These are phyloP conservation scores for Fusarium mangiferae DNA, from an alignment of 2,329 filamentous ascomycete genomes.

Conservation along the genomic window DNA sequence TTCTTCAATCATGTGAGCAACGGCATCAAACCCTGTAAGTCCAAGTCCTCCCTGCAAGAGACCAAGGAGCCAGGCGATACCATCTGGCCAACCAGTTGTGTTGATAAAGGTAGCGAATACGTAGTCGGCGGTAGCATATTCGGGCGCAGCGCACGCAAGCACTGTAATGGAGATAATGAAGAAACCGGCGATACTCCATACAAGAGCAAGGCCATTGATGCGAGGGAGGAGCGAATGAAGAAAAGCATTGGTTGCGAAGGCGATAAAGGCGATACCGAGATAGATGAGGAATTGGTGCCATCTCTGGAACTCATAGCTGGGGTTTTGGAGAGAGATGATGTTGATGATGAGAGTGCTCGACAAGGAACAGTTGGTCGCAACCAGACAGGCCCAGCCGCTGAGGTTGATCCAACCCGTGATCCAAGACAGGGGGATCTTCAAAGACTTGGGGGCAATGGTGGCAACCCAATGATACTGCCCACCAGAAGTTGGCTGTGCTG, in stretches of 20 bases:
- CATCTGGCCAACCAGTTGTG: slow-evolving; percentile 48
- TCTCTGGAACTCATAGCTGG: slow-evolving; percentile 63
- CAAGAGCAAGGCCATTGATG: slow-evolving; percentile 73
- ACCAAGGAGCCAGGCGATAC: slow-evolving; percentile 48
- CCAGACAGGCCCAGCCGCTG: slow-evolving; percentile 72
- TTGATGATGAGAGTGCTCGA: slow-evolving; percentile 74
- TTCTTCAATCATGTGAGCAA: slow-evolving; percentile 51
- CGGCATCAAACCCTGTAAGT: slow-evolving; percentile 49
- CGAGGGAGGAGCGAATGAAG: slow-evolving; percentile 46
- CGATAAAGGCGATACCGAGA: slow-evolving; percentile 42
- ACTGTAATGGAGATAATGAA: slow-evolving; percentile 75
- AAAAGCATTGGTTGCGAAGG: slow-evolving; percentile 47
- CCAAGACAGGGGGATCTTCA: slow-evolving; percentile 45
- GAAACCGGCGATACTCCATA: slow-evolving; percentile 76
- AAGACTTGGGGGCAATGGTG: slow-evolving; percentile 31
- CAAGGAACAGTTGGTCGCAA: slow-evolving; percentile 74
- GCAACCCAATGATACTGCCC: slow-evolving; percentile 80
- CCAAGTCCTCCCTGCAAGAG: slow-evolving; percentile 49
- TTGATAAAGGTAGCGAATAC: slow-evolving; percentile 49
- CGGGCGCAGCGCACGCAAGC: slow-evolving; percentile 70
- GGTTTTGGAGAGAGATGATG: slow-evolving; percentile 69
- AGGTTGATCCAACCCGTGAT: slow-evolving; percentile 70
- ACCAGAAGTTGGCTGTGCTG: slow-evolving; percentile 67
- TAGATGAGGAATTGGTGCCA: slow-evolving; percentile 76
- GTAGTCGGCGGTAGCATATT: slow-evolving; percentile 57